Conservation (phyloP, 805 yeast species). For the Saccharomycopsis sp. region DNA sequence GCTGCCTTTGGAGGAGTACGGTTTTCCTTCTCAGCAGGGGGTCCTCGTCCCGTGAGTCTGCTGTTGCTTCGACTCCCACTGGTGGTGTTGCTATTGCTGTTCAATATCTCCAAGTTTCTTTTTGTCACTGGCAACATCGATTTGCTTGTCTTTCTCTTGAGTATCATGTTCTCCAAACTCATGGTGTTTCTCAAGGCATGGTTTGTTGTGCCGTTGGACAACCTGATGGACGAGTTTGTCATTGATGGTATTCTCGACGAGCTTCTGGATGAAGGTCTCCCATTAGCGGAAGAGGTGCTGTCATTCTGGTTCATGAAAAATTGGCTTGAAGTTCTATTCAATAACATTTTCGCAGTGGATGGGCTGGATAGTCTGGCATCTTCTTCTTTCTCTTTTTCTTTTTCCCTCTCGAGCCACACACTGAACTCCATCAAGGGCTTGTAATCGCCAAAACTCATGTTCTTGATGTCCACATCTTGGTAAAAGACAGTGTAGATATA, state of each 20-base stretch:
- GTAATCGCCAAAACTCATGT: conserved; percentile 2
- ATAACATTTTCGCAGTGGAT: too few relatives aligned
- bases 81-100: neutral
- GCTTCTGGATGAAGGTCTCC: too few relatives aligned
- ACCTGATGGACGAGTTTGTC: neutral
- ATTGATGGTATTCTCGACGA: too few relatives aligned
- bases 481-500: conserved; percentile 15
- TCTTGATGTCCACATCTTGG: conserved; percentile 4
- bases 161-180: conserved; percentile 1
- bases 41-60: neutral
- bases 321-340: too few relatives aligned
- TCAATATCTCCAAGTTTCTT: conserved; percentile 1
- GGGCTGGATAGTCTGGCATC: too few relatives aligned
- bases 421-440: conserved; percentile 10
- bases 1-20: too few relatives aligned
- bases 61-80: neutral
- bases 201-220: too few relatives aligned
- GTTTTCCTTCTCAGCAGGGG: too few relatives aligned
- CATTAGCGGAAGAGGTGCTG: too few relatives aligned
- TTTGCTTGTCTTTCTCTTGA: conserved; percentile 3
- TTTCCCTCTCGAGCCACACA: conserved; percentile 6
- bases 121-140: conserved; percentile 4
- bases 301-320: too few relatives aligned
- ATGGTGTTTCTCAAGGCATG: too few relatives aligned
- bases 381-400: neutral